Conservation (phyloP, 2,329 filamentous ascomycete genomes). For the Macrophomina tecta region DNA sequence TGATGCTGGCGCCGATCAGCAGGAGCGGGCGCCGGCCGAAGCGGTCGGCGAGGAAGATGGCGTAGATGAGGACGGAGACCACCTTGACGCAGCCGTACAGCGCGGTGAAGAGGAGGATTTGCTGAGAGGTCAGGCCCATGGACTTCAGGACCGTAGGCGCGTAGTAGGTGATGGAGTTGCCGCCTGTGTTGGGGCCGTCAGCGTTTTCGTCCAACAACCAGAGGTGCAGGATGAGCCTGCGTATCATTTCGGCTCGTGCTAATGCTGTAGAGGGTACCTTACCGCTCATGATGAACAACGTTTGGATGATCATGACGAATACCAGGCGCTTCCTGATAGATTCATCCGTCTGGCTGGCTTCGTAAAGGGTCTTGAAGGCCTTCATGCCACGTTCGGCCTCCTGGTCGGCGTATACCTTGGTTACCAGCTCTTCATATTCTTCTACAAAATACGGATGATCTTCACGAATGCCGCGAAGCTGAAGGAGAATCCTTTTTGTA, state of each 20-base stretch:
- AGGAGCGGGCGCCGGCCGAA: neutral
- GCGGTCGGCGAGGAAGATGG: neutral
- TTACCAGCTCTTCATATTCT: neutral
- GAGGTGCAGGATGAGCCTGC: too few relatives aligned
- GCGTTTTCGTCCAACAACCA: too few relatives aligned
- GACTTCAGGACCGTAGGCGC: conserved; percentile 1
- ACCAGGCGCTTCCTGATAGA: neutral
- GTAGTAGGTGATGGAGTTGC: conserved; percentile 16
- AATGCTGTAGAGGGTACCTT: too few relatives aligned
- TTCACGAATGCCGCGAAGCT: neutral
- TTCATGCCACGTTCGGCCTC: conserved; percentile 4
- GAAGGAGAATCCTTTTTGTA: neutral
- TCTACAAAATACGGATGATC: conserved; percentile 11
- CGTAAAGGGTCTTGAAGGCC: neutral
- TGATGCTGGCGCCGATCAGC: neutral
- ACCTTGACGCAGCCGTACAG: conserved; percentile 3
- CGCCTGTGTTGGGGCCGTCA: neutral
- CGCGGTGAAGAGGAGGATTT: conserved; percentile 12
- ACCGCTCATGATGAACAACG: conserved; percentile 1
- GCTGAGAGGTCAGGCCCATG: neutral
- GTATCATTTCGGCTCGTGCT: too few relatives aligned
- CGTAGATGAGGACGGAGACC: neutral
- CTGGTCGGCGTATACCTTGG: neutral
- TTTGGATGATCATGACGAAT: conserved; percentile 4
- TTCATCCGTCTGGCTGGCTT: neutral